phyloP scores from a whole-genome alignment of 2,329 filamentous ascomycete species.

The Phyllosticta citriasiana region DNA sequence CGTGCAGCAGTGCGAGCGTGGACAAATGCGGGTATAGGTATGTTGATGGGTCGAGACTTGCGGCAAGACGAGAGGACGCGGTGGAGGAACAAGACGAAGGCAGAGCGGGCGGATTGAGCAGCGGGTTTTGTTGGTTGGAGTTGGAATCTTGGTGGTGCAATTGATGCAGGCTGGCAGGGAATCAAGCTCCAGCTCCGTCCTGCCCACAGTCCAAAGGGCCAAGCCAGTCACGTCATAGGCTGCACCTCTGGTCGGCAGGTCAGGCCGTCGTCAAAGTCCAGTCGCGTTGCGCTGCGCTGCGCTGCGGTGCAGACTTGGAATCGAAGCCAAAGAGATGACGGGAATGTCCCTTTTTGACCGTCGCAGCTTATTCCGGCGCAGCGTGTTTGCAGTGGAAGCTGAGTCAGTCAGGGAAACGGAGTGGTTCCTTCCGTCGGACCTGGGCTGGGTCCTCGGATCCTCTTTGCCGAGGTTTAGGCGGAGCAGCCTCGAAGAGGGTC shows the following conservation, averaged over 20 bases:
- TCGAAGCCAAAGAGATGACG: too few species aligned
- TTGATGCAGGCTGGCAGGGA: slow-evolving; percentile 4
- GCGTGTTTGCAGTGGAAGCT: too few species aligned
- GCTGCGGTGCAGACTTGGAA: too few species aligned
- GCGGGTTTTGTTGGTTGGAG: background rate
- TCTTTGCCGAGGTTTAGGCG: too few species aligned
- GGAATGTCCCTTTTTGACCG: too few species aligned
- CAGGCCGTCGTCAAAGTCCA: too few species aligned
- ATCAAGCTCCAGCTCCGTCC: slow-evolving; percentile 3
- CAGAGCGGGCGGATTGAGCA: background rate
- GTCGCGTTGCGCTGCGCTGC: too few species aligned
- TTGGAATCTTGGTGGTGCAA: background rate
- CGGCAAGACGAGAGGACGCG: background rate
- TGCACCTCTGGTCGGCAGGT: background rate
- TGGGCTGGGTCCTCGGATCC: too few species aligned
- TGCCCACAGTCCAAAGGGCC: background rate
- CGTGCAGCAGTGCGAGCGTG: background rate
- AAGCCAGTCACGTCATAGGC: slow-evolving; percentile 9
- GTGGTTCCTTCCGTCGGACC: too few species aligned
- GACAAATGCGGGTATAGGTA: background rate
- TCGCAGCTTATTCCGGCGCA: too few species aligned
- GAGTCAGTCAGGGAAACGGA: too few species aligned
- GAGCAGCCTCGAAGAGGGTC: too few species aligned
- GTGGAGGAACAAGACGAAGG: background rate
- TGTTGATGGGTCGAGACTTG: background rate